Evolutionary conservation across 208 protist genomes (phyloP).

Genomic region (Wallacemonas rigidus): DNA sequence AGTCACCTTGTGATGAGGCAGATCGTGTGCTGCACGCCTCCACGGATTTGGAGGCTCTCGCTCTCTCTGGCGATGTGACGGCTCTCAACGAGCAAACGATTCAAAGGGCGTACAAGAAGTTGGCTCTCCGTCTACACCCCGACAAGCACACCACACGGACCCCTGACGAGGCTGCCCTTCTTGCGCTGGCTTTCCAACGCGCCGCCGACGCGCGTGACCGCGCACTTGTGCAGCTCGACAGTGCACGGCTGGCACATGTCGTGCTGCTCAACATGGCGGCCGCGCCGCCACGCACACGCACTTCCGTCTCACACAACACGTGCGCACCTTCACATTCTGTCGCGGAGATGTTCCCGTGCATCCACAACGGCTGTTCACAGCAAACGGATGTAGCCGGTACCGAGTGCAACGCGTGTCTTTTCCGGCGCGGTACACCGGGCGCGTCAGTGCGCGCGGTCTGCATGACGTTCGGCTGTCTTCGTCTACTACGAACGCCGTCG

Average conservation of each 20-base stretch:
- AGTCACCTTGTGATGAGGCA: background rate
- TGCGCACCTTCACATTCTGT: background rate
- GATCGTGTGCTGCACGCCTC: background rate
- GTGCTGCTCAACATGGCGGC: background rate
- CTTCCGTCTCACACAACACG: background rate
- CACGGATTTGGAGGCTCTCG: conserved; percentile 8
- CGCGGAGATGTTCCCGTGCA: background rate
- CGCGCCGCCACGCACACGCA: too few species aligned
- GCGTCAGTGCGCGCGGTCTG: conserved; percentile 4
- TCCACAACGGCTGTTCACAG: background rate
- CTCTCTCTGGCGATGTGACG: background rate
- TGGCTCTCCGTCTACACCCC: background rate
- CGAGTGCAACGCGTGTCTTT: conserved; percentile 9
- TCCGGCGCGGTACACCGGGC: background rate
- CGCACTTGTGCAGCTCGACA: background rate
- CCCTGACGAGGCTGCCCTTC: background rate
- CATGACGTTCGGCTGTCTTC: conserved; percentile 19
- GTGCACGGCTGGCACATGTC: background rate
- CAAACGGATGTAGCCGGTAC: conserved; percentile 6
- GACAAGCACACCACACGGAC: background rate
- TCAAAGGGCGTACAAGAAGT: background rate
- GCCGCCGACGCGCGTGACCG: background rate
- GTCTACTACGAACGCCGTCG: background rate
- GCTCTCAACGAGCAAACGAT: conserved; percentile 4
- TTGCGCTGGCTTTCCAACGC: background rate